Percentiles rank a stretch among this genome's conserved stretches.
phyloP scores from a whole-genome alignment of 352 stramenopile species.

The Pilasporangium apinafurcum region DNA sequence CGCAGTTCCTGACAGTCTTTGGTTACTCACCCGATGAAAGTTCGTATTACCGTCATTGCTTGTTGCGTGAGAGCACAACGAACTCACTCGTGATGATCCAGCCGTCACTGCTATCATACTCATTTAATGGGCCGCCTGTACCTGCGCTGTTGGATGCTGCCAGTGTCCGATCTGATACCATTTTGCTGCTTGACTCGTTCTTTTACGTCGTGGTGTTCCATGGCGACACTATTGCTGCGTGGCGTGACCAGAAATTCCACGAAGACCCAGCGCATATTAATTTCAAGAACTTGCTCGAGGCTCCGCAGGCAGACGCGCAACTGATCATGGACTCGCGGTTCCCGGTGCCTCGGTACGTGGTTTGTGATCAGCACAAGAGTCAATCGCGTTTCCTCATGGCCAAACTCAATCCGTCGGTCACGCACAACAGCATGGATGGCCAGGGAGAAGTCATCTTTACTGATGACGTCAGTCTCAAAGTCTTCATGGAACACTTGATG shows the following conservation, averaged over 20 bases:
- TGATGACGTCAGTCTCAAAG: conserved; percentile 99
- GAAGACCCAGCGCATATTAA: conserved; percentile 94
- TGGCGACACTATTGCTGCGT: conserved; percentile 98
- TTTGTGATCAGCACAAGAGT: conserved; percentile 99
- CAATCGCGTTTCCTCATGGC: conserved; percentile 99
- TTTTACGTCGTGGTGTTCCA: conserved; percentile 99
- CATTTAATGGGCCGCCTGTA: conserved; percentile 89
- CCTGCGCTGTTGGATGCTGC: conserved; percentile 85
- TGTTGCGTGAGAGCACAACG: conserved; percentile 95
- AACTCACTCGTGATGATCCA: conserved; percentile 99
- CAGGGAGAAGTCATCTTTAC: conserved; percentile 97
- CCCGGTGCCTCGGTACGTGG: conserved; percentile 98
- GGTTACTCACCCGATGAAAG: conserved; percentile 99
- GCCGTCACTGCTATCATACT: conserved; percentile 98
- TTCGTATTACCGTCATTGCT: conserved; percentile 93
- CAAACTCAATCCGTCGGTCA: conserved; percentile 98
- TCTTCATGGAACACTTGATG: conserved; percentile 99
- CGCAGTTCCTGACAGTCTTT: conserved; percentile 99
- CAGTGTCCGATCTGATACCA: conserved; percentile 96
- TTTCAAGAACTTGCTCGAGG: conserved; percentile 98
- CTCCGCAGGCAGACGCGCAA: conserved; percentile 96
- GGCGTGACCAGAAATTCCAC: conserved; percentile 96
- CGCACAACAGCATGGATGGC: conserved; percentile 94
- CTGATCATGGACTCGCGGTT: conserved; percentile 99
- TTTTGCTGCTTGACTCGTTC: conserved; percentile 99